These are phyloP conservation scores for Effrenium voratum DNA, from an alignment of 73 alveolate species.

Conservation along the genomic window DNA sequence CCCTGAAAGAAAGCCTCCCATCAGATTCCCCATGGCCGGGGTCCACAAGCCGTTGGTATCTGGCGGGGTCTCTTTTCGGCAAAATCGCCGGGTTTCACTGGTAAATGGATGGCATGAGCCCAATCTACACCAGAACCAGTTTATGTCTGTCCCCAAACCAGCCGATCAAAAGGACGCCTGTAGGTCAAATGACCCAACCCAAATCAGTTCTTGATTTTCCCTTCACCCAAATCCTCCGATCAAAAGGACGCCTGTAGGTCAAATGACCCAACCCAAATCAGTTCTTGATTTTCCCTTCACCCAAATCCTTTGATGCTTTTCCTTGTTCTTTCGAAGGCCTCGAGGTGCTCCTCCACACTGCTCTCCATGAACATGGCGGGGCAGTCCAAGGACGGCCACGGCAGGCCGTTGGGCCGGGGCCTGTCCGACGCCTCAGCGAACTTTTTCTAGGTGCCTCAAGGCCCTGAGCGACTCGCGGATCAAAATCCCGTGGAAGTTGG, in stretches of 20 bases:
- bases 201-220: background rate
- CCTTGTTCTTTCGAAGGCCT: no score
- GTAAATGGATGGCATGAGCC: no score
- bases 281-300: background rate
- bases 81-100: no score
- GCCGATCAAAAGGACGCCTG: background rate
- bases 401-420: constrained; percentile 70
- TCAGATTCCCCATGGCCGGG: no score
- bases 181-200: background rate
- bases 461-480: no score
- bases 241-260: background rate
- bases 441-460: no score
- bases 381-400: constrained; percentile 67
- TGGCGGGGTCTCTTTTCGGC: no score
- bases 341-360: constrained; percentile 68
- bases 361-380: constrained; percentile 77
- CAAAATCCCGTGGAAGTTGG: no score
- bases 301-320: background rate
- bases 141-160: background rate
- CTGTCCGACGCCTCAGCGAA: constrained; percentile 34
- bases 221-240: background rate
- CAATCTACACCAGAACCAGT: no score
- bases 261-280: background rate
- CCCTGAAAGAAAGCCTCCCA: no score
- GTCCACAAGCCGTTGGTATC: no score